phyloP scores from a whole-genome alignment of 805 yeast genomes.

The Maudiozyma bulderi region DNA sequence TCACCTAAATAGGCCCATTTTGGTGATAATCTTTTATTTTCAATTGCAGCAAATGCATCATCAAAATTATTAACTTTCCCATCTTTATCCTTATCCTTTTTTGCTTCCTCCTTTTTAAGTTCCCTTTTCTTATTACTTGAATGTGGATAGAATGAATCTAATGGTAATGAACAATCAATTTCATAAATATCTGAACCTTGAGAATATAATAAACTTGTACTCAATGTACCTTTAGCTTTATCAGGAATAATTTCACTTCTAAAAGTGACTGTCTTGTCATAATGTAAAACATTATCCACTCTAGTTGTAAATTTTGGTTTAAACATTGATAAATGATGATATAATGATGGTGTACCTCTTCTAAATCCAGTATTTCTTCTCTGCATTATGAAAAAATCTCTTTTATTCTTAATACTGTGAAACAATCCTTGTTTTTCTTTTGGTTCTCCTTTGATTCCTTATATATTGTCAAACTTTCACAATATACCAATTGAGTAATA shows the following conservation, averaged over 20 bases:
- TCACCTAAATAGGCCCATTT: slow-evolving; percentile 28
- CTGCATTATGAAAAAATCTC: background rate
- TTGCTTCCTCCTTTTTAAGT: background rate
- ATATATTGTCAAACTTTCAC: too few relatives aligned
- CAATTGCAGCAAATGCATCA: slow-evolving; percentile 52
- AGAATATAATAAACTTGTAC: slow-evolving; percentile 23
- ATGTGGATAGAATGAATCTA: slow-evolving; percentile 15
- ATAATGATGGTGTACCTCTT: slow-evolving; percentile 7
- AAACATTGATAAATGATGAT: slow-evolving; percentile 29
- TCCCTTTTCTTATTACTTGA: background rate
- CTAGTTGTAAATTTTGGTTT: slow-evolving; percentile 31
- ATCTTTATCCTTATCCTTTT: slow-evolving; percentile 1
- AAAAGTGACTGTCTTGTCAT: slow-evolving; percentile 21
- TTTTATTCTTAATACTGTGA: background rate
- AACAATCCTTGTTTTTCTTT: background rate
- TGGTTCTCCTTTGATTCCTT: too few relatives aligned
- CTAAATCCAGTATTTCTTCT: background rate
- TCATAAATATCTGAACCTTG: slow-evolving; percentile 27
- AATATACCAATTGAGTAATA: too few relatives aligned
- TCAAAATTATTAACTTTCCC: slow-evolving; percentile 32
- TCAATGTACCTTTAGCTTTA: slow-evolving; percentile 20
- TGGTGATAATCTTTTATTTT: slow-evolving; percentile 11
- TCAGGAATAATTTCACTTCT: slow-evolving; percentile 24
- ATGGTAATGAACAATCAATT: slow-evolving; percentile 22
- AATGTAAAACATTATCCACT: slow-evolving; percentile 15